These are phyloP conservation scores for Talaromyces sp. DNA, from an alignment of 2,329 filamentous ascomycete species.

Conservation along the genomic window DNA sequence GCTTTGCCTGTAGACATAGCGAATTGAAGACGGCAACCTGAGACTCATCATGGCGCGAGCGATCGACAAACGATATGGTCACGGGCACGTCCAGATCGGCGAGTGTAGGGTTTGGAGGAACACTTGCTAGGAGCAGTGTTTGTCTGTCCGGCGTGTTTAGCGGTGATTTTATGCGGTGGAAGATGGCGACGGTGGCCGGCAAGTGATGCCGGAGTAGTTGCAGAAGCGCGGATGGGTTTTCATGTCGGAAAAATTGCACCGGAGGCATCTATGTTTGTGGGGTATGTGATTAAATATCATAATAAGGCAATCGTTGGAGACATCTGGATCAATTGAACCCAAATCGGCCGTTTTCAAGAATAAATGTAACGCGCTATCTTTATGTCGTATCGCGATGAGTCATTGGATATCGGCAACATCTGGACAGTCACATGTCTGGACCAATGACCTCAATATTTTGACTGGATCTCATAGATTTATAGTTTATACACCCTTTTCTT, in stretches of 20 bases:
- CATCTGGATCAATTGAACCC: not conserved
- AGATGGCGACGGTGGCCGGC: not conserved
- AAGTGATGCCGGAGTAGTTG: not conserved
- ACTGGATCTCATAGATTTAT: not conserved
- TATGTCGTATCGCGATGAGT: not conserved
- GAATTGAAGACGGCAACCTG: constrained; percentile 1
- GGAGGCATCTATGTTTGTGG: not conserved
- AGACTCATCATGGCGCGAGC: constrained; percentile 2
- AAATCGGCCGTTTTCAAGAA: not conserved
- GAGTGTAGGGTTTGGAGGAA: not conserved
- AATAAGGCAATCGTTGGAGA: not conserved
- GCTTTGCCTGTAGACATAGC: not conserved
- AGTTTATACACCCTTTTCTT: not conserved
- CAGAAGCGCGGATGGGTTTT: not conserved
- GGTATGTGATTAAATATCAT: not conserved
- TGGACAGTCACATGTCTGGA: not conserved
- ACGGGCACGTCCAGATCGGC: not conserved
- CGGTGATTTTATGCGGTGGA: constrained; percentile 2
- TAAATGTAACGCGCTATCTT: not conserved
- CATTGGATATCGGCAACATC: not conserved
- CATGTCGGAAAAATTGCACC: not conserved
- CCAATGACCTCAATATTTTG: not conserved
- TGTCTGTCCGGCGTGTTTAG: constrained; percentile 2
- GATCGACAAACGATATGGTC: not conserved
- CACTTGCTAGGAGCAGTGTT: not conserved